Conservation (phyloP, 2,329 filamentous ascomycete species). For the Hymenoscyphus linearis region DNA sequence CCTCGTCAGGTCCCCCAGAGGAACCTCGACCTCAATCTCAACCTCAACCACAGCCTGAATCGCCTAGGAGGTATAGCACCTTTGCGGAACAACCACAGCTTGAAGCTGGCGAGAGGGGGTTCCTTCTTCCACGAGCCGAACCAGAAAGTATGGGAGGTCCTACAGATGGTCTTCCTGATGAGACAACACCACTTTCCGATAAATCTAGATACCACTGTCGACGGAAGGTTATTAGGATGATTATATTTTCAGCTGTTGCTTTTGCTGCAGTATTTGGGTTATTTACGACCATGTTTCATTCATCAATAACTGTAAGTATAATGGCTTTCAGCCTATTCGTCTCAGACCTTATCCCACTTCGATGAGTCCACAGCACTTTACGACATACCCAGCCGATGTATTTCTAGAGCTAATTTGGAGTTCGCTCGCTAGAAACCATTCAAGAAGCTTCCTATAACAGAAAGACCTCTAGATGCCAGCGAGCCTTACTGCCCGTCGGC, state of each 20-base stretch:
- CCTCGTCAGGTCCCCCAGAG: constrained; percentile 2
- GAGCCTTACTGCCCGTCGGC: constrained; percentile 23
- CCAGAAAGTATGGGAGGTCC: constrained; percentile 30
- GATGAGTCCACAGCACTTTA: neutral
- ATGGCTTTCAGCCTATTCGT: neutral
- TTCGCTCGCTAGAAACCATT: neutral
- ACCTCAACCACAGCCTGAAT: constrained; percentile 1
- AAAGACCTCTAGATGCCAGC: constrained; percentile 14
- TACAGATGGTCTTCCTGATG: constrained; percentile 13
- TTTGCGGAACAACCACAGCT: constrained; percentile 22
- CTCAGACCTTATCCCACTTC: neutral
- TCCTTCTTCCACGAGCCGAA: constrained; percentile 12
- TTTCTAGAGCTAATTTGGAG: neutral
- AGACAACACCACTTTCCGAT: constrained; percentile 23
- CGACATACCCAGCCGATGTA: neutral
- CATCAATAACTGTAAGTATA: constrained; percentile 12
- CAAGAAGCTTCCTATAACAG: neutral
- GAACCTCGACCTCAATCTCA: neutral
- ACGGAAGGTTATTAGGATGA: constrained; percentile 11
- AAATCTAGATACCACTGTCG: constrained; percentile 2
- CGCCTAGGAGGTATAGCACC: constrained; percentile 21
- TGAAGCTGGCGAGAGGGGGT: constrained; percentile 14
- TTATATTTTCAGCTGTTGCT: constrained; percentile 20
- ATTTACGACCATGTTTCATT: constrained; percentile 9
- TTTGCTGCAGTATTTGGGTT: constrained; percentile 13